Evolutionary conservation across 768 basidiomycete genomes (phyloP).

Genomic region (Clavulina sp.): DNA sequence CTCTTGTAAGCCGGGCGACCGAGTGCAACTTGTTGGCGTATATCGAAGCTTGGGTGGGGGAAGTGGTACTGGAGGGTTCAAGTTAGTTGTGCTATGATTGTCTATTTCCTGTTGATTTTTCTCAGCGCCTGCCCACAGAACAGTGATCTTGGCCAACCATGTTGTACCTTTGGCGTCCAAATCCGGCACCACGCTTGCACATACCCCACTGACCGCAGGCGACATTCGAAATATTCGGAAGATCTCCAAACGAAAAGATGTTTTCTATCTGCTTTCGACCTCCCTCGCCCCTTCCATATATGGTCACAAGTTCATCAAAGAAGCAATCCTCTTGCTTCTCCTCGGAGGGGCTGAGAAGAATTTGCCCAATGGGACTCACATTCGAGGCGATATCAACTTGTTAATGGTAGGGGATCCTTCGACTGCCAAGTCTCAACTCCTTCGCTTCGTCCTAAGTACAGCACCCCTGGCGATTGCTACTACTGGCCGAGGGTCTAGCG

Average conservation of each 20-base stretch:
- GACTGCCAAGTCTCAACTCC: conserved; percentile 93
- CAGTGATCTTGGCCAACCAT: conserved; percentile 86
- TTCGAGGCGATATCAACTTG: conserved; percentile 97
- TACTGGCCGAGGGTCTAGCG: conserved; percentile 94
- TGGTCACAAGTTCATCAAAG: conserved; percentile 91
- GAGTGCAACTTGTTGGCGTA: conserved; percentile 89
- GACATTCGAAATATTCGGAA: conserved; percentile 96
- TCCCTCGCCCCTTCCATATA: conserved; percentile 96
- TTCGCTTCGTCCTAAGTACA: conserved; percentile 89
- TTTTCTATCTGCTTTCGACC: conserved; percentile 76
- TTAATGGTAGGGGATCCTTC: conserved; percentile 99
- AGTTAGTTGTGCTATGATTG: conserved; percentile 31
- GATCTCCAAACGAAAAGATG: conserved; percentile 68
- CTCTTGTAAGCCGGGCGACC: conserved; percentile 92
- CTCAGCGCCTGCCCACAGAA: conserved; percentile 30
- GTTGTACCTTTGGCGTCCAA: conserved; percentile 90
- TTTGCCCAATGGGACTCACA: conserved; percentile 90
- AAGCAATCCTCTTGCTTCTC: conserved; percentile 78
- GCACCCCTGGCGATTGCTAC: conserved; percentile 97
- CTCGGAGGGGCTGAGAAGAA: conserved; percentile 98
- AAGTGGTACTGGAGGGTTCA: conserved; percentile 70
- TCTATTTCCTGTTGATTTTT: no score
- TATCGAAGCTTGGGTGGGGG: conserved; percentile 92
- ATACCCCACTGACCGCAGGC: conserved; percentile 75
- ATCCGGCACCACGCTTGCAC: conserved; percentile 86